These are phyloP conservation scores for grape (Vitis vinifera) DNA, from an alignment of 164 flowering plant genomes.

Conservation along the genomic window ASM3070453v1 NC_081821.1:7924501-7925000, in stretches of 20 bases:
- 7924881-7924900: conserved; percentile 6
- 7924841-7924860: no score
- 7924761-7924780: no score
- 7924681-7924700: no score
- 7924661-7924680: conserved; percentile 2
- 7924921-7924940: conserved; percentile 37
- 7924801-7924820: no score
- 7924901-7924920: conserved; percentile 34
- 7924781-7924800: no score
- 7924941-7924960: background rate
- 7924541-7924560: background rate
- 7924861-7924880: no score
- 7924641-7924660: conserved; percentile 9
- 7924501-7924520: background rate
- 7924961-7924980: background rate
- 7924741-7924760: no score
- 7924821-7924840: no score
- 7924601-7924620: background rate
- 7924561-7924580: background rate
- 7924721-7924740: no score
- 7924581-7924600: background rate
- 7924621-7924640: background rate
- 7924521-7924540: background rate
- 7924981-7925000: no score
- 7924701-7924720: no score